These are phyloP conservation scores for Rhynchospora breviuscula DNA, from an alignment of 176 grass and related monocot genomes.

Conservation along the genomic window DNA sequence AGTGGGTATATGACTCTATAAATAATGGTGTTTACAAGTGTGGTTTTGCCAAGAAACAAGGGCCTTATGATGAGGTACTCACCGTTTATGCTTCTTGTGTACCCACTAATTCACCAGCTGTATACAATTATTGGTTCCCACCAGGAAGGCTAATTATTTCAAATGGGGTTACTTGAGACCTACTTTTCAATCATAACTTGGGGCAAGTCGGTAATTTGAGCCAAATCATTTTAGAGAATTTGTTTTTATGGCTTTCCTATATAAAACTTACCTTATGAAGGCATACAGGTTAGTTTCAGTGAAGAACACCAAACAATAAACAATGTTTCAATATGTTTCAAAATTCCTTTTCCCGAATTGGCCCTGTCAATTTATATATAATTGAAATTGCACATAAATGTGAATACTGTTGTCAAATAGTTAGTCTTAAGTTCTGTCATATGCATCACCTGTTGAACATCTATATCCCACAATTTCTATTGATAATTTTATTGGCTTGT, in stretches of 20 bases:
- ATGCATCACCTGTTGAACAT: not conserved
- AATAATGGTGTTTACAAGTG: conserved; percentile 97
- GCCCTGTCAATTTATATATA: not conserved
- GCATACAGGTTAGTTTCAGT: not conserved
- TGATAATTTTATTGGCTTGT: not conserved
- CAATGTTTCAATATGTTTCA: not conserved
- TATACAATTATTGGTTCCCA: not conserved
- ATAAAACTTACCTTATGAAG: no score
- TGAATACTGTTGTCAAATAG: not conserved
- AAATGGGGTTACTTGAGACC: not conserved
- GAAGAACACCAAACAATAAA: not conserved
- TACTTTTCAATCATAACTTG: not conserved
- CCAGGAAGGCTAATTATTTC: not conserved
- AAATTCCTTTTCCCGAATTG: not conserved
- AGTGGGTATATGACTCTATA: conserved; percentile 53
- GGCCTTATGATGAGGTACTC: conserved; percentile 71
- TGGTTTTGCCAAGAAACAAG: conserved; percentile 93
- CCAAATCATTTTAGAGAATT: not conserved
- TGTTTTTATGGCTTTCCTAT: not conserved
- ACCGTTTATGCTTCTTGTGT: not conserved
- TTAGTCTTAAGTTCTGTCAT: not conserved
- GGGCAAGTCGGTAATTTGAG: not conserved
- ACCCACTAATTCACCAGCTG: not conserved
- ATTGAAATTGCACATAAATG: not conserved
- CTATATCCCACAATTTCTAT: not conserved